Base-by-base conservation (phyloP, 2,329 filamentous ascomycete species). In the Aspergillus aculeatinus region DNA sequence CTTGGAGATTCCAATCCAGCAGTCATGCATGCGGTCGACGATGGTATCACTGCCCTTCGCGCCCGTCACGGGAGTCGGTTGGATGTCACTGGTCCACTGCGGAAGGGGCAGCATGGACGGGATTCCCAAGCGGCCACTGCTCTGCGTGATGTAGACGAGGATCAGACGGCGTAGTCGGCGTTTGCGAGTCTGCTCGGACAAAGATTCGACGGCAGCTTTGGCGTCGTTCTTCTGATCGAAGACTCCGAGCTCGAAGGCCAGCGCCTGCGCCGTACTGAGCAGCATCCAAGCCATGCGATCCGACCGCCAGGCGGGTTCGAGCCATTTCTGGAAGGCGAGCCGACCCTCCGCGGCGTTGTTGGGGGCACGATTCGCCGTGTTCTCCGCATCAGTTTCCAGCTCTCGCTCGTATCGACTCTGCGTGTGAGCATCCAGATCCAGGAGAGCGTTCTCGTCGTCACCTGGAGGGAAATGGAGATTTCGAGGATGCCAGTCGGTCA, bases 261-360 rank as follows among this genome's bases (percentile, higher is more conserved):
- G 81, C 1, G 92, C 90, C 80, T 94, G 90, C 14, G 92, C 92
- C 42, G 92, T 96, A 70, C 92, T 96, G 31, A 98, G 83, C 14
- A 98, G 81, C 92, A 97, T 97, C 94, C 94, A 97, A 72, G 91
- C 96, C 91, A 97, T 96, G 57, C 92, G 89, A 70, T 97, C 94
- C 65, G 89, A 92, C 68, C 94, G 85, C 92, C 94, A 97, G 9
- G 92, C 94, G 2, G 95, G 95, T 74, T 99, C 95, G 4, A 98
- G 85, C 92, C 95, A 98, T 73, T 92, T 94, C 72, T 96, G 92
- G 64, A 97, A 80, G 2, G 79, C 95, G 29, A 92, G 83, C 73
- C 90, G 89, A 10, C 91, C 92, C 49, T 92, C 91, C 21, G 92
- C 84, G n/a, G 86, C 85, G 31, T 83, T 84, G 29, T 74, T 80